A percentile compares a stretch with the other conserved stretches of the same genome.
Evolutionary conservation across 2,329 filamentous ascomycete species (phyloP).

Genomic region (Fusarium paranaense): DNA sequence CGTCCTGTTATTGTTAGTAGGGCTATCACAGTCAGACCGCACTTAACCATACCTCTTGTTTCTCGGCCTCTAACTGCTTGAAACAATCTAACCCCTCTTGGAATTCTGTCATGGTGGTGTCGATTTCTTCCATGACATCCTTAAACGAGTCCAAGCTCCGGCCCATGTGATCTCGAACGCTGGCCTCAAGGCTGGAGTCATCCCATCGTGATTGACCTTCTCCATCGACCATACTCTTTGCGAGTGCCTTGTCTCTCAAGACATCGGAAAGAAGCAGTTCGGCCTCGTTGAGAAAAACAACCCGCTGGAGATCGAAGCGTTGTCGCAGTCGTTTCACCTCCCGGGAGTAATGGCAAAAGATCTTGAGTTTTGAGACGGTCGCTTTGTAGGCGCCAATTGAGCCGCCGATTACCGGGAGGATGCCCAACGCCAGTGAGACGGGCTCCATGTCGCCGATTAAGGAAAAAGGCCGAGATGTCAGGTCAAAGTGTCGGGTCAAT

Average conservation of each 20-base stretch:
- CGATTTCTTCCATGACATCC: background rate
- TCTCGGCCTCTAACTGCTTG: background rate
- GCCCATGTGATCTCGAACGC: background rate
- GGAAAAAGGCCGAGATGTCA: background rate
- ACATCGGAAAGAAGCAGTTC: background rate
- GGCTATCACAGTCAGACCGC: background rate
- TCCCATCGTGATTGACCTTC: background rate
- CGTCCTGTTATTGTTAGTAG: background rate
- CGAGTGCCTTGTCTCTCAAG: background rate
- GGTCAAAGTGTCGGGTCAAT: background rate
- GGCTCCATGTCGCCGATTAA: background rate
- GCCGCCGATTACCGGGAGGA: conserved; percentile 1
- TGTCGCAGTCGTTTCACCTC: background rate
- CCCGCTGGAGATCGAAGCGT: background rate
- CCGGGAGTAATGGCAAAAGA: conserved; percentile 7
- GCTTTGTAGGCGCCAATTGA: background rate
- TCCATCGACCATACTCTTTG: background rate
- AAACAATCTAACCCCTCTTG: background rate
- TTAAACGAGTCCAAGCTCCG: background rate
- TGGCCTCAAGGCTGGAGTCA: background rate
- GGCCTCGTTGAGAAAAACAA: conserved; percentile 2
- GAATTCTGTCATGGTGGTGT: background rate
- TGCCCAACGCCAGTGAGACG: background rate
- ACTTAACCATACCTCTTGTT: background rate
- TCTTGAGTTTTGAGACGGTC: background rate